Evolutionary conservation across 495 filamentous ascomycete genomes (phyloP).

Genomic region (Immersiella caudata): DNA sequence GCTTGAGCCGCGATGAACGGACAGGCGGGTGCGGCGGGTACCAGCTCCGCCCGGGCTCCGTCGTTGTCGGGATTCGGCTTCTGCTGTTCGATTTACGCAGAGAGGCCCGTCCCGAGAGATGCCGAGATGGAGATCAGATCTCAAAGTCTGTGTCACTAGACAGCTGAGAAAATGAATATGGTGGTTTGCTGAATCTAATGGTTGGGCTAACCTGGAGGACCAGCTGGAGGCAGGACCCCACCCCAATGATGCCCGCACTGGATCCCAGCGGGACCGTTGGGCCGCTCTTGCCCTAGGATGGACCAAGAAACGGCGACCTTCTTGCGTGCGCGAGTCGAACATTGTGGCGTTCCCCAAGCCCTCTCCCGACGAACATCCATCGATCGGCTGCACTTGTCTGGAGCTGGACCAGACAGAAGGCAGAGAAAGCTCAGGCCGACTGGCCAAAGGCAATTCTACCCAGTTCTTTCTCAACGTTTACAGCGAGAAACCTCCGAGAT

Average conservation of each 20-base stretch:
- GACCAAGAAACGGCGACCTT: neutral
- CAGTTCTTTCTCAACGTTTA: neutral
- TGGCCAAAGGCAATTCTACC: neutral
- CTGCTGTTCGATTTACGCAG: neutral
- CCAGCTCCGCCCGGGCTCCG: conserved; percentile 23
- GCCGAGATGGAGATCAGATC: conserved; percentile 6
- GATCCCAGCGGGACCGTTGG: neutral
- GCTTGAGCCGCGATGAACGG: no score
- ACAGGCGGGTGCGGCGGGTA: conserved; percentile 14
- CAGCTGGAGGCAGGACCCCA: neutral
- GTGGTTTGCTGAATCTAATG: neutral
- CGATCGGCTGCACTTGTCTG: neutral
- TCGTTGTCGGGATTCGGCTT: conserved; percentile 5
- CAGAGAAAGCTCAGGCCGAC: neutral
- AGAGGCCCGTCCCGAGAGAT: neutral
- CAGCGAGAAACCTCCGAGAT: neutral
- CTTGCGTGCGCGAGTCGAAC: neutral
- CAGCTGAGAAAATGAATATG: neutral
- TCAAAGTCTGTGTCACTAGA: neutral
- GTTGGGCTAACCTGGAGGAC: neutral
- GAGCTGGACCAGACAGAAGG: neutral
- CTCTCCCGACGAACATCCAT: neutral
- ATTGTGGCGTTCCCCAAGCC: neutral
- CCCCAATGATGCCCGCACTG: neutral
- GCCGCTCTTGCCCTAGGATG: conserved; percentile 3